Percentiles rank a stretch among this genome's conserved stretches.
These are phyloP conservation scores for Thraustotheca clavata DNA, from an alignment of 352 stramenopile genomes.

Conservation along the genomic window DNA sequence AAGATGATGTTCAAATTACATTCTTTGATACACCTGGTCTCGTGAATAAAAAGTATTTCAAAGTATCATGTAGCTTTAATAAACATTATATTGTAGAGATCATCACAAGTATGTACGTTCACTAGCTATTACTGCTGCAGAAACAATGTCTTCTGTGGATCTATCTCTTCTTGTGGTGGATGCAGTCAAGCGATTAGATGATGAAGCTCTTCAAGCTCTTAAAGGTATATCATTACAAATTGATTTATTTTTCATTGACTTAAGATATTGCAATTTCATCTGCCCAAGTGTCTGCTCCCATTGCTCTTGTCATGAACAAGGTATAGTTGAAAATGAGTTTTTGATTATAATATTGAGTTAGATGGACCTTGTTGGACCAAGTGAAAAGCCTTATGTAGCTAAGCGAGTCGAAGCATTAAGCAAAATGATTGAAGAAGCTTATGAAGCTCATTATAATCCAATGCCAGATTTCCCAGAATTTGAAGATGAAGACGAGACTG, in stretches of 20 bases:
- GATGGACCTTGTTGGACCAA: constrained; percentile 26
- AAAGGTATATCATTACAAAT: constrained; percentile 25
- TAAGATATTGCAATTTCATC: constrained; percentile 61
- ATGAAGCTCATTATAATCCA: constrained; percentile 48
- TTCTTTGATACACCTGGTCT: constrained; percentile 84
- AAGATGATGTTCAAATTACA: constrained; percentile 60
- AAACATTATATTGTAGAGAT: constrained; percentile 29
- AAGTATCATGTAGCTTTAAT: not conserved
- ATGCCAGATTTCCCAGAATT: constrained; percentile 13
- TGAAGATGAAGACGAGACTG: constrained; percentile 6
- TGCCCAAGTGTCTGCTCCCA: constrained; percentile 58
- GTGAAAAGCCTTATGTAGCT: constrained; percentile 32
- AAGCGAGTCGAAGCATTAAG: constrained; percentile 67
- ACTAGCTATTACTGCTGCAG: constrained; percentile 61
- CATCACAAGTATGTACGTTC: constrained; percentile 72
- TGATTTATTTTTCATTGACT: not conserved
- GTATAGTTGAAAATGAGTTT: constrained; percentile 14
- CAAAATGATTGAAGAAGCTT: constrained; percentile 77
- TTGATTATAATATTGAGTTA: constrained; percentile 1
- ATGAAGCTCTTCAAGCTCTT: constrained; percentile 61
- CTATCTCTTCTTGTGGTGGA: constrained; percentile 81
- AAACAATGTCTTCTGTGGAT: constrained; percentile 69
- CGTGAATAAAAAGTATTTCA: constrained; percentile 67
- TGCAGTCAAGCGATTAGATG: constrained; percentile 74
- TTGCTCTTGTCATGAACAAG: constrained; percentile 86